Base-by-base conservation (phyloP, 1,284 basidiomycete genomes). In the Filobasidium uniguttulatum region DNA sequence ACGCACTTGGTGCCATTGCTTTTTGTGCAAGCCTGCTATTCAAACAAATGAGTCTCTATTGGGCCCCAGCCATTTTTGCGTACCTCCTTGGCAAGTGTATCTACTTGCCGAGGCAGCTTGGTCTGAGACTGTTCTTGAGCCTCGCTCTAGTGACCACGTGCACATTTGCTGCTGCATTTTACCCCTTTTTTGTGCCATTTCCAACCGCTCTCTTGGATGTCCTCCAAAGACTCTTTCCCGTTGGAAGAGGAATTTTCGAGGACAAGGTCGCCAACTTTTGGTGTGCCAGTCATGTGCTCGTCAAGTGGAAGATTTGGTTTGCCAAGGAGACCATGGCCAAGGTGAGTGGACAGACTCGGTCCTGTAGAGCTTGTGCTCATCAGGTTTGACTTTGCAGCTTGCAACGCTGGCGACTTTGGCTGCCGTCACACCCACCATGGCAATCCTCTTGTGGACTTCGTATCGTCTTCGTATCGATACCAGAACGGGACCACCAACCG, bases 241-340 rank as follows among this genome's bases (percentile, higher is more conserved):
- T 96, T 19, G 56, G 47, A 25, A 35, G 54, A 50, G 54, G 90
- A 7, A 73, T 96, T 5, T 94, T 94, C 60, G 90, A 96, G 65
- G 90, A 94, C 72, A 94, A 94, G 64, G 90, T 96, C 20, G 85
- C 89, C 40, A 96, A 94, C 64, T 85, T 93, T 61, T 96, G 90
- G 85, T 94, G 87, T 63, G 83, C 85, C 20, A 78, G 81, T n/a
- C 86, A 90, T 61, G 80, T 88, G n/a, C 64, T 83, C 9, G 65
- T 91, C 67, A 90, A 90, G 65, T 88, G 88, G 80, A 78, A 77
- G 38, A 63, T 20, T 7, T 50, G 26, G 20, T 57, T 60, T 33
- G 38, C 20, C 19, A 35, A 47, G 20, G 28, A 44, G 12, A 47
- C 46, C 4, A 58, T 60, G 57, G 57, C 57, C 20, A 53, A 55